phyloP scores from a whole-genome alignment of 768 basidiomycete species.

The Leccinum subgranulosum region DNA sequence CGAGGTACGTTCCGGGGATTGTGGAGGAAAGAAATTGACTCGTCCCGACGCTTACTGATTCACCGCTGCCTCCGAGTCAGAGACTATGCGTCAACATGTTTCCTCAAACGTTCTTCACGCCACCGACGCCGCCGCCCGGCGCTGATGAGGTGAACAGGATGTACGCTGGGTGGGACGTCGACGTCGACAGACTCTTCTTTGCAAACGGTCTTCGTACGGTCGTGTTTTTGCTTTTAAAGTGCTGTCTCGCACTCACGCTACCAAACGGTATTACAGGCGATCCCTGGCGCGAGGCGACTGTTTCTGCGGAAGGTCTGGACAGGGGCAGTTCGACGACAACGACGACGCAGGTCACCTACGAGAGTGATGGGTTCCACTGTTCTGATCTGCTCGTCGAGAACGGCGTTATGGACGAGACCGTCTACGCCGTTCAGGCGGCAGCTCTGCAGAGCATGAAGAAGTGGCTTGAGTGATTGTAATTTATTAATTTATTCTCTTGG shows the following conservation, averaged over 20 bases:
- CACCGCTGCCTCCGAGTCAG: no score
- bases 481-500: neutral
- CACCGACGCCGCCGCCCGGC: neutral
- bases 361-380: neutral
- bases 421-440: neutral
- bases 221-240: neutral
- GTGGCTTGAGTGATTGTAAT: neutral
- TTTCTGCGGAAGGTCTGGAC: constrained; percentile 52
- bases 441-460: neutral
- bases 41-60: neutral
- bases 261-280: constrained; percentile 43
- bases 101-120: neutral
- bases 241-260: neutral
- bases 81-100: neutral
- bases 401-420: neutral
- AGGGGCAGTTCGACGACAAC: constrained; percentile 13
- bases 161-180: neutral
- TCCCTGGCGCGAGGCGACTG: constrained; percentile 68
- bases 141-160: neutral
- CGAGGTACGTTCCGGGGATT: neutral
- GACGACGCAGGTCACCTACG: neutral
- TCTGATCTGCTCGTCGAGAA: neutral
- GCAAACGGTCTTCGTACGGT: neutral
- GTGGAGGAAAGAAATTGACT: neutral
- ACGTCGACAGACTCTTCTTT: neutral